phyloP scores from a whole-genome alignment of 345 rosid species.

The Sonneratia alba region DNA sequence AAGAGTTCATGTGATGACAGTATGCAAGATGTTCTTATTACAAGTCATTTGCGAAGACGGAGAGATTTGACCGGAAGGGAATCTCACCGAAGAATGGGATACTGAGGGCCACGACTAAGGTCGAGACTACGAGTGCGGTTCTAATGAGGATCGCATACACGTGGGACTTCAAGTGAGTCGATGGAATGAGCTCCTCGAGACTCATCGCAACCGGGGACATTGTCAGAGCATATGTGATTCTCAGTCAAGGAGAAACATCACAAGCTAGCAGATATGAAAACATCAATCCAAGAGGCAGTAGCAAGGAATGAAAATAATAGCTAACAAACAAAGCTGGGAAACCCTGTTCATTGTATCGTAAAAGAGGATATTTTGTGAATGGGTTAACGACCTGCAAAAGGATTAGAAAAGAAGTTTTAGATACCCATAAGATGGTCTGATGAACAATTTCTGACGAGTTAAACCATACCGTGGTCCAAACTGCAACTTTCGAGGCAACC shows the following conservation, averaged over 20 bases:
- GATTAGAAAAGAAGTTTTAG: not conserved
- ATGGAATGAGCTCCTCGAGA: constrained; percentile 81
- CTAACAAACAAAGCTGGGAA: not conserved
- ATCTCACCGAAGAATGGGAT: constrained; percentile 79
- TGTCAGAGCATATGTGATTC: constrained; percentile 70
- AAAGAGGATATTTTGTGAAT: constrained; percentile 79
- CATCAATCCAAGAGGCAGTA: not conserved
- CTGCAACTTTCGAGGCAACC: constrained; percentile 86
- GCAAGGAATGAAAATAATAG: not conserved
- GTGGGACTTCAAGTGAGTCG: constrained; percentile 45
- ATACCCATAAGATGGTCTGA: not conserved
- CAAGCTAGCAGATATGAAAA: not conserved
- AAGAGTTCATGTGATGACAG: not conserved
- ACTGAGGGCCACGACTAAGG: constrained; percentile 65
- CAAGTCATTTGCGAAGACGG: no score
- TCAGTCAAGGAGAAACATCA: constrained; percentile 22
- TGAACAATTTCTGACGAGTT: not conserved
- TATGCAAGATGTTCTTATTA: not conserved
- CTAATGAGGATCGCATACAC: constrained; percentile 55
- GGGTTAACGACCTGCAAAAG: constrained; percentile 81
- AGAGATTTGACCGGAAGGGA: not conserved
- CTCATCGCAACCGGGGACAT: constrained; percentile 91
- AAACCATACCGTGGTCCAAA: constrained; percentile 78
- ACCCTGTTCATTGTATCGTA: not conserved
- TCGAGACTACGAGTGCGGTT: constrained; percentile 64